phyloP scores from a whole-genome alignment of 192 early-diverging fungal genomes.

The Mortierella hygrophila region DNA sequence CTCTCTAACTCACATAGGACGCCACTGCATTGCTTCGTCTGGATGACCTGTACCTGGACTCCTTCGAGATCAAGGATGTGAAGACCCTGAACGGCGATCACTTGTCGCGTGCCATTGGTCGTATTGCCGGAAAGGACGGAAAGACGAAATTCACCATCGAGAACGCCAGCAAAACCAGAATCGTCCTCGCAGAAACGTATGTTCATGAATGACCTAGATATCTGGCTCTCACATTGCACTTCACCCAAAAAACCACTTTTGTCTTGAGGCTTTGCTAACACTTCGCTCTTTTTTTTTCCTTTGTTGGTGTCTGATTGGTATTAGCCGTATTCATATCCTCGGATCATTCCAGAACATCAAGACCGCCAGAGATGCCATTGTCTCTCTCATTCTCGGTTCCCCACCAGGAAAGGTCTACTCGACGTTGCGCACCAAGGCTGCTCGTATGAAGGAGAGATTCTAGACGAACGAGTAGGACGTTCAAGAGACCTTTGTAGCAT shows the following conservation, averaged over 20 bases:
- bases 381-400: conserved; percentile 90
- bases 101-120: conserved; percentile 96
- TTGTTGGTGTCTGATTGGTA: background rate
- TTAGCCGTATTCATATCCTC: conserved; percentile 92
- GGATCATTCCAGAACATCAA: conserved; percentile 98
- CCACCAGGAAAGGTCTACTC: conserved; percentile 98
- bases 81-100: conserved; percentile 96
- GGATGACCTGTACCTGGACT: conserved; percentile 97
- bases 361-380: conserved; percentile 94
- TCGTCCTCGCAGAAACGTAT: conserved; percentile 95
- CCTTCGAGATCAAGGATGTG: conserved; percentile 98
- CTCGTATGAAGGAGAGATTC: conserved; percentile 96
- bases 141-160: conserved; percentile 98
- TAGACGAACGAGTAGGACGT: conserved; percentile 56
- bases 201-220: conserved; percentile 14
- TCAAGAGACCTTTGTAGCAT: background rate
- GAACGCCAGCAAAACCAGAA: conserved; percentile 95
- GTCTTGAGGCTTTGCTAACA: background rate
- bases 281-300: background rate
- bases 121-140: conserved; percentile 98
- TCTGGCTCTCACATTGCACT: too few species aligned
- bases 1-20: conserved; percentile 69
- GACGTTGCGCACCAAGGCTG: conserved; percentile 85
- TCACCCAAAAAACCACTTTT: background rate
- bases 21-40: conserved; percentile 93